phyloP scores from a whole-genome alignment of 2,329 filamentous ascomycete species.

The Aureobasidium sp. region DNA sequence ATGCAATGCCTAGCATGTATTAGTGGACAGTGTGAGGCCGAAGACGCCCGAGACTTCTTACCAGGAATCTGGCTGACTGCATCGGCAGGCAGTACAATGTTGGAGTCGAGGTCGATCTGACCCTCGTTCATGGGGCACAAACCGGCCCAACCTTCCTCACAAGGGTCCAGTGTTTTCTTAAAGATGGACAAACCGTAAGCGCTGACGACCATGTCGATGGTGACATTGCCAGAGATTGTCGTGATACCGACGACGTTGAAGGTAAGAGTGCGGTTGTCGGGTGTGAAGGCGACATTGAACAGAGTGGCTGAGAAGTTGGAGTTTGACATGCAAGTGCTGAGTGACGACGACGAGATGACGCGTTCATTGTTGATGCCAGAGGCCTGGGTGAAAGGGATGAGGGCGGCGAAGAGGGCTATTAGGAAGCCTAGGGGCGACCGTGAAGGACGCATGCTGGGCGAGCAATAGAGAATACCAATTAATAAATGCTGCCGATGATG shows the following conservation, averaged over 20 bases:
- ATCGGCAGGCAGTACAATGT: slow-evolving; percentile 51
- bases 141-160: slow-evolving; percentile 55
- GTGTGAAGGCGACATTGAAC: slow-evolving; percentile 78
- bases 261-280: slow-evolving; percentile 62
- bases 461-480: slow-evolving; percentile 3
- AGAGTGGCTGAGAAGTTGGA: slow-evolving; percentile 81
- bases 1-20: slow-evolving; percentile 57
- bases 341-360: slow-evolving; percentile 72
- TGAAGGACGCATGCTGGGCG: slow-evolving; percentile 27
- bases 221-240: slow-evolving; percentile 74
- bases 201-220: slow-evolving; percentile 66
- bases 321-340: slow-evolving; percentile 77
- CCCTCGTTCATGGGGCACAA: slow-evolving; percentile 89
- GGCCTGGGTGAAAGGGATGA: slow-evolving; percentile 37
- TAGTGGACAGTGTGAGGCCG: neutral
- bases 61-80: slow-evolving; percentile 63
- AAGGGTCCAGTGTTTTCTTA: slow-evolving; percentile 65
- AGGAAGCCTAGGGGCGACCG: slow-evolving; percentile 26
- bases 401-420: slow-evolving; percentile 29
- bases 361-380: slow-evolving; percentile 34
- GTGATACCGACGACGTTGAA: slow-evolving; percentile 77
- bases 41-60: slow-evolving; percentile 26
- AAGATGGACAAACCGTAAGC: slow-evolving; percentile 78
- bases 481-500: neutral
- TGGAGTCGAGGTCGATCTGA: slow-evolving; percentile 69